These are phyloP conservation scores for Pythium sukuiense DNA, from an alignment of 352 stramenopile species.

Conservation along the genomic window DNA sequence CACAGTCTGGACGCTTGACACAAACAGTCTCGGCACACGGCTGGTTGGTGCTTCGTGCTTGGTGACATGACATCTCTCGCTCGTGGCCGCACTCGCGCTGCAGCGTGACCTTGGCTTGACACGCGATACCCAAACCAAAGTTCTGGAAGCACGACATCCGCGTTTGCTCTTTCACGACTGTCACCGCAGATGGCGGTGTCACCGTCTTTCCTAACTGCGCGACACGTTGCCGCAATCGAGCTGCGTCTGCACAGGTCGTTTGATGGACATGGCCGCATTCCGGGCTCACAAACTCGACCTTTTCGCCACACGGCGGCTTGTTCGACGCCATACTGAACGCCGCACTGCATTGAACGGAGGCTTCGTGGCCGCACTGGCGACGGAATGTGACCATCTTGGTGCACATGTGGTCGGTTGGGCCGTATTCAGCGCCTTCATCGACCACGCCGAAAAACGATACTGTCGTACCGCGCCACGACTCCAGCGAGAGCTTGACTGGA, in stretches of 20 bases:
- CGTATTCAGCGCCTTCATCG: constrained; percentile 60
- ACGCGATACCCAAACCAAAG: constrained; percentile 49
- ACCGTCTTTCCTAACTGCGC: neutral
- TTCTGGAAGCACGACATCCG: constrained; percentile 29
- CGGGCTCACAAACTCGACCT: constrained; percentile 51
- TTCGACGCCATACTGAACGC: constrained; percentile 66
- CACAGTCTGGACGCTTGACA: constrained; percentile 39
- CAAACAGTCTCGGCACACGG: constrained; percentile 38
- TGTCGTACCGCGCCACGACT: constrained; percentile 45
- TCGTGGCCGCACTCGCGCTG: constrained; percentile 45
- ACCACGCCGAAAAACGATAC: constrained; percentile 44
- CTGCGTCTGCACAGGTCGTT: constrained; percentile 52
- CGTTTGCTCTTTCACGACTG: constrained; percentile 21
- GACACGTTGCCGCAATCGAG: constrained; percentile 12
- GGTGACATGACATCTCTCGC: constrained; percentile 47
- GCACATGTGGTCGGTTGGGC: constrained; percentile 71
- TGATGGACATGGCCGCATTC: constrained; percentile 67
- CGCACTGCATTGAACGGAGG: constrained; percentile 53
- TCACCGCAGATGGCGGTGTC: constrained; percentile 9
- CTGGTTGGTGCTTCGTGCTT: constrained; percentile 34
- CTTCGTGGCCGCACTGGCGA: constrained; percentile 59
- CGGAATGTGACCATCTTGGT: constrained; percentile 57
- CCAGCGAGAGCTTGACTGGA: constrained; percentile 40
- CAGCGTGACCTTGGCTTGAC: constrained; percentile 35
- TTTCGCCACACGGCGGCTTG: constrained; percentile 46